Base-by-base conservation (phyloP, 2,329 filamentous ascomycete genomes). In the Epichloe bromicola region DNA sequence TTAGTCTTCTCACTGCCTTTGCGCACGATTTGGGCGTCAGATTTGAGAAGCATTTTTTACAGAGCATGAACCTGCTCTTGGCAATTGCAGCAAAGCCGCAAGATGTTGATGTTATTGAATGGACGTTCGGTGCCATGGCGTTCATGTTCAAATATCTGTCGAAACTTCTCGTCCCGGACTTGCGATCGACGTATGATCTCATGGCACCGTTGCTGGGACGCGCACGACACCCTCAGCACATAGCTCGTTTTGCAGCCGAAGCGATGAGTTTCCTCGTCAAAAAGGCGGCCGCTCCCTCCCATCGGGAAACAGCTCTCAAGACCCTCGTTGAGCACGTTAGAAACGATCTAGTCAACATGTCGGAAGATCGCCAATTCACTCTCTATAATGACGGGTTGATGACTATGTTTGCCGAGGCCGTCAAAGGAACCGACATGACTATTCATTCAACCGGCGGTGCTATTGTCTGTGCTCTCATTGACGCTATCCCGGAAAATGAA, bases 131-230 rank as follows among this genome's bases (percentile, higher is more conserved):
- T 12, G 90, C 88, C 59, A 74, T 98, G 51, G 89, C 93, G 44
- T 98, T 94, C 74, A 74, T 97, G 40, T 96, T 98, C 78, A 98
- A 98, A 65, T 97, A 97, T 63, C 78, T 98, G 5, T 94, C 89
- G 2, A 83, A 88, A 56, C 76, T 97, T 0, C 70, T 98, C 20
- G 86, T 93, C 0, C 85, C 88, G 4, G 87, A 98, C 62, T 70
- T 98, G 55, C 76, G 86, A 55, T 88, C 91, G 45, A 83, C 94
- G 2, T 90, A 88, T 63, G 79, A 88, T 61, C 80, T 93, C 49
- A 81, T 98, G 72, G 79, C 86, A 1, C 85, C 89, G 3, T 76
- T 97, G 49, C 78, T 98, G 33, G 93, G 91, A 56, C 90, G 86
- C 65, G 75, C 83, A 52, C 80, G 80, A 51, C 88, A 91, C 57